A percentile compares a stretch with the other conserved stretches of the same genome.
phyloP scores from a whole-genome alignment of 2,329 filamentous ascomycete genomes.

The Xylariales sp. region DNA sequence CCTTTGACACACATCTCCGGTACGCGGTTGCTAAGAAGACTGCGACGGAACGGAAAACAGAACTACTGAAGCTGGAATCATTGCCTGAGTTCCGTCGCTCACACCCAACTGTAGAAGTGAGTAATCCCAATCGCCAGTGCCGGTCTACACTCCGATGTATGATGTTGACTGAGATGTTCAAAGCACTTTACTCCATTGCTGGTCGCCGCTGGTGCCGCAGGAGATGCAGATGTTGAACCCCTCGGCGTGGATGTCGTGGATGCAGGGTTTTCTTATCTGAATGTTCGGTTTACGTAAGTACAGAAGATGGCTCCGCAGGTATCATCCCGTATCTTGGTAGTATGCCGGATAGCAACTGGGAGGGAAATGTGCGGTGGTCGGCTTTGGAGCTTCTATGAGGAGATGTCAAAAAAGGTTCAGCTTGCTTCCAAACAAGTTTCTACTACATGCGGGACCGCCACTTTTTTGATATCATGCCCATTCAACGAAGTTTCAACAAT shows the following conservation, averaged over 20 bases:
- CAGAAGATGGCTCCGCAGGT: too few relatives aligned
- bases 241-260: slow-evolving; percentile 16
- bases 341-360: too few relatives aligned
- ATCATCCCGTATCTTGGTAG: too few relatives aligned
- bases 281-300: slow-evolving; percentile 16
- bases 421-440: too few relatives aligned
- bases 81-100: slow-evolving; percentile 16
- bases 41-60: slow-evolving; percentile 12
- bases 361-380: too few relatives aligned
- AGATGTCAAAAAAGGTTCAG: too few relatives aligned
- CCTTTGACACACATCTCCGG: slow-evolving; percentile 15
- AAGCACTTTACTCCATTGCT: slow-evolving; percentile 18
- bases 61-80: slow-evolving; percentile 12
- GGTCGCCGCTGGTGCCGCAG: slow-evolving; percentile 17
- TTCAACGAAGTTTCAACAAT: too few relatives aligned
- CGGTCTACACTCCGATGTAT: too few relatives aligned
- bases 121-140: too few relatives aligned
- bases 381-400: too few relatives aligned
- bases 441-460: too few relatives aligned
- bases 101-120: slow-evolving; percentile 16
- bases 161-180: background rate
- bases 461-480: too few relatives aligned
- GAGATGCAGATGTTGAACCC: slow-evolving; percentile 13
- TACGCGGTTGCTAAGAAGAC: slow-evolving; percentile 11
- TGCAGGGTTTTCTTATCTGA: slow-evolving; percentile 20